Conservation (phyloP, 176 grass and related monocot species). For the Avena eriantha region DNA sequence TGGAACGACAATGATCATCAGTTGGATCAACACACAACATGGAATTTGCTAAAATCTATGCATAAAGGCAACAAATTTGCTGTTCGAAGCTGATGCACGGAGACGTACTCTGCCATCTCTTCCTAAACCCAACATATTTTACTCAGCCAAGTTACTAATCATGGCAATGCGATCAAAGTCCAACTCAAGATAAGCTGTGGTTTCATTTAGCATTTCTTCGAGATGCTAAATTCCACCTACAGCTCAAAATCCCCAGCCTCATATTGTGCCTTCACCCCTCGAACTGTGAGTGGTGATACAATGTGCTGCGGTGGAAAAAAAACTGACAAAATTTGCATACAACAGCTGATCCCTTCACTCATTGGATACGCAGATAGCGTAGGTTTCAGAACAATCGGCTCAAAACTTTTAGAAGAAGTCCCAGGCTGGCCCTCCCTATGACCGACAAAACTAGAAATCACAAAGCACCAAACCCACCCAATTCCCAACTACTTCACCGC, state of each 20-base stretch:
- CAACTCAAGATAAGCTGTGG: neutral
- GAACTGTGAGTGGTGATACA: constrained; percentile 5
- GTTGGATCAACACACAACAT: constrained; percentile 21
- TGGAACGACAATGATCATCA: constrained; percentile 29
- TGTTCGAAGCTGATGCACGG: neutral
- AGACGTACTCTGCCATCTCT: constrained; percentile 12
- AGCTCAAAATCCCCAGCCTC: neutral
- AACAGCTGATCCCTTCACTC: too few relatives aligned
- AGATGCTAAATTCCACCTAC: constrained; percentile 15
- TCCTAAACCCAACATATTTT: neutral
- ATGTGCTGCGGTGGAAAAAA: neutral
- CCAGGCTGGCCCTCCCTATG: too few relatives aligned
- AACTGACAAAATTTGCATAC: neutral
- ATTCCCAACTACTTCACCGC: neutral
- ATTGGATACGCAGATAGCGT: neutral
- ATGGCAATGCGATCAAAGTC: neutral
- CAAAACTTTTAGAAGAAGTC: neutral
- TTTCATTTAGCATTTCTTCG: neutral
- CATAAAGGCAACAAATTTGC: constrained; percentile 1
- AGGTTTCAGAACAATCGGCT: constrained; percentile 29
- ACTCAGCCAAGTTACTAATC: neutral
- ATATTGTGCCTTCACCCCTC: neutral
- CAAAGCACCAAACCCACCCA: neutral
- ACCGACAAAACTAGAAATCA: neutral
- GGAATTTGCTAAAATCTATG: constrained; percentile 20